Conservation (phyloP, 805 yeast genomes). For the Yamadazyma nakazawae region DNA sequence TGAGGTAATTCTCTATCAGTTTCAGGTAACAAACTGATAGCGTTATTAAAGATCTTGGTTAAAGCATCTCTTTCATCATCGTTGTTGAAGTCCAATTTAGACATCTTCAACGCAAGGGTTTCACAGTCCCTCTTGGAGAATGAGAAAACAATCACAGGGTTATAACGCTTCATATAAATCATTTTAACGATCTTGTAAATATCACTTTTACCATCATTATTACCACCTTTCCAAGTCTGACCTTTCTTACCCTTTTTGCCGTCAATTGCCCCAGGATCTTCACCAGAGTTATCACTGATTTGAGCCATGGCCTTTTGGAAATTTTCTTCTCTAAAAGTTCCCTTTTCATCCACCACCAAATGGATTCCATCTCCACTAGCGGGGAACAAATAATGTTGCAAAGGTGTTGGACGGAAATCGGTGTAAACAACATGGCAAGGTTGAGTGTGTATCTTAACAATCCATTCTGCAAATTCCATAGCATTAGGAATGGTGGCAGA, state of each 20-base stretch:
- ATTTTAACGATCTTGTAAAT: slow-evolving; percentile 94
- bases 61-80: slow-evolving; percentile 92
- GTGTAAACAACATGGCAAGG: slow-evolving; percentile 99
- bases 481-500: slow-evolving; percentile 98
- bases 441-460: slow-evolving; percentile 88
- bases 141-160: slow-evolving; percentile 98
- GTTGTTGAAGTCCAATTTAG: slow-evolving; percentile 88
- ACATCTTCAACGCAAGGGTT: slow-evolving; percentile 88
- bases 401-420: slow-evolving; percentile 97
- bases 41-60: slow-evolving; percentile 85
- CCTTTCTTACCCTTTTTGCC: slow-evolving; percentile 68
- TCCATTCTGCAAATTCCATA: slow-evolving; percentile 94
- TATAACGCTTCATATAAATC: slow-evolving; percentile 95
- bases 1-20: slow-evolving; percentile 92
- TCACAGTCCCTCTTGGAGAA: slow-evolving; percentile 97
- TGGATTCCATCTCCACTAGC: slow-evolving; percentile 99
- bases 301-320: slow-evolving; percentile 98
- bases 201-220: slow-evolving; percentile 73
- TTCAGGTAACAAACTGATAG: slow-evolving; percentile 83
- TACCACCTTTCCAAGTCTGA: slow-evolving; percentile 84
- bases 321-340: slow-evolving; percentile 93
- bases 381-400: slow-evolving; percentile 96
- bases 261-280: slow-evolving; percentile 66
- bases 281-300: slow-evolving; percentile 77
- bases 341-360: slow-evolving; percentile 95